phyloP scores from a whole-genome alignment of 306 rosid genomes.

The Sechiopsis laciniata region DNA sequence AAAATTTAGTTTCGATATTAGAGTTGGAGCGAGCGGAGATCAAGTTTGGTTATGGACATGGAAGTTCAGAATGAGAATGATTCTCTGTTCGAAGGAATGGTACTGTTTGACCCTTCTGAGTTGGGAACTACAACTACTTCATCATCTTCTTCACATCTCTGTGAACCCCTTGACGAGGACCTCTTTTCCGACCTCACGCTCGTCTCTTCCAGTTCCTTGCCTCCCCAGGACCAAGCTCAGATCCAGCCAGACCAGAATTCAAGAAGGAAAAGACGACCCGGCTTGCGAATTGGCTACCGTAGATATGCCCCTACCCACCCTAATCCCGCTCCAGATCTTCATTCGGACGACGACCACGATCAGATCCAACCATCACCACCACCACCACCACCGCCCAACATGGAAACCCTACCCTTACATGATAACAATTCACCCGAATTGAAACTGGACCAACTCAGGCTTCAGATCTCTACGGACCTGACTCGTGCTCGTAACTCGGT shows the following conservation, averaged over 20 bases:
- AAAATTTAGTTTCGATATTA: too few relatives aligned
- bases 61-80: slow-evolving; percentile 43
- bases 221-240: slow-evolving; percentile 20
- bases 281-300: slow-evolving; percentile 66
- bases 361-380: not conserved
- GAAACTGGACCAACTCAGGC: slow-evolving; percentile 34
- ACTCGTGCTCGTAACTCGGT: slow-evolving; percentile 39
- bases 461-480: slow-evolving; percentile 45
- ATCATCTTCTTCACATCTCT: slow-evolving; percentile 13
- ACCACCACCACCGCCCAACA: too few relatives aligned
- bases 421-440: slow-evolving; percentile 32
- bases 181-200: slow-evolving; percentile 75
- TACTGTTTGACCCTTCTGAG: slow-evolving; percentile 40
- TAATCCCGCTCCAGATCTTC: slow-evolving; percentile 11
- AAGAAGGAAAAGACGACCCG: slow-evolving; percentile 56
- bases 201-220: slow-evolving; percentile 34
- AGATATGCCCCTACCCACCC: slow-evolving; percentile 40
- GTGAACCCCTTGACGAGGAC: slow-evolving; percentile 71
- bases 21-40: too few relatives aligned
- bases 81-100: slow-evolving; percentile 83
- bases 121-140: slow-evolving; percentile 19
- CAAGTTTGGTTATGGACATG: too few relatives aligned
- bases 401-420: too few relatives aligned
- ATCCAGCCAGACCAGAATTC: slow-evolving; percentile 36
- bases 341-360: not conserved